Evolutionary conservation across 2,329 filamentous ascomycete species (phyloP).

Genomic region (Aspergillus unguis): DNA sequence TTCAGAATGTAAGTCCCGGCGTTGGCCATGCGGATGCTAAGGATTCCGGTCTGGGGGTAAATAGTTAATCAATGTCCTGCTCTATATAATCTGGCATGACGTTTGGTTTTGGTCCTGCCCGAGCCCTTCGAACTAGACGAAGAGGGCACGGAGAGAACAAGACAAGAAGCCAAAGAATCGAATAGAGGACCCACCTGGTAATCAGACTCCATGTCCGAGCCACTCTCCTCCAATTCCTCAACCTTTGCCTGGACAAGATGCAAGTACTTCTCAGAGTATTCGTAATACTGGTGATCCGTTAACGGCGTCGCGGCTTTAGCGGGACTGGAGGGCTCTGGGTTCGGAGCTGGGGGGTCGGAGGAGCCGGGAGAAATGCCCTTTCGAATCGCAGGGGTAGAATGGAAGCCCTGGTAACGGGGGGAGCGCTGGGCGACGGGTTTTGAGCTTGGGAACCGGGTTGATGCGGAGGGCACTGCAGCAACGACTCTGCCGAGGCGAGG

Average conservation of each 20-base stretch:
- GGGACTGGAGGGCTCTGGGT: conserved; percentile 35
- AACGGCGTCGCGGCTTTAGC: conserved; percentile 61
- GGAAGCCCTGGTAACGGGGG: conserved; percentile 29
- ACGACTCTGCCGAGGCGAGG: conserved; percentile 16
- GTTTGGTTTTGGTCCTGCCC: not conserved
- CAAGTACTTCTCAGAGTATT: conserved; percentile 72
- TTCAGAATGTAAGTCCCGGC: conserved; percentile 89
- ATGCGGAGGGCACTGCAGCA: conserved; percentile 12
- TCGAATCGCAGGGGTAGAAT: conserved; percentile 30
- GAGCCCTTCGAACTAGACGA: not conserved
- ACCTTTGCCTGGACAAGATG: conserved; percentile 56
- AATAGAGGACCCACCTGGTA: conserved; percentile 64
- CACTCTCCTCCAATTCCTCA: conserved; percentile 71
- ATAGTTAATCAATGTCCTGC: too few relatives aligned
- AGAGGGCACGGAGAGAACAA: not conserved
- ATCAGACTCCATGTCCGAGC: conserved; percentile 76
- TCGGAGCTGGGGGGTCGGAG: conserved; percentile 49
- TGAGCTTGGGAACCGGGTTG: conserved; percentile 17
- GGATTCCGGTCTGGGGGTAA: conserved; percentile 68
- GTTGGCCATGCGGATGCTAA: conserved; percentile 68
- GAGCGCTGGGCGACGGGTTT: conserved; percentile 2
- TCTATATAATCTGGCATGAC: too few relatives aligned
- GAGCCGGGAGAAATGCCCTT: conserved; percentile 62
- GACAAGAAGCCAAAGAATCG: not conserved
- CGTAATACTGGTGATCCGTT: conserved; percentile 69